Evolutionary conservation across 2,329 filamentous ascomycete species (phyloP).

Genomic region (Anthostomella pinea): DNA sequence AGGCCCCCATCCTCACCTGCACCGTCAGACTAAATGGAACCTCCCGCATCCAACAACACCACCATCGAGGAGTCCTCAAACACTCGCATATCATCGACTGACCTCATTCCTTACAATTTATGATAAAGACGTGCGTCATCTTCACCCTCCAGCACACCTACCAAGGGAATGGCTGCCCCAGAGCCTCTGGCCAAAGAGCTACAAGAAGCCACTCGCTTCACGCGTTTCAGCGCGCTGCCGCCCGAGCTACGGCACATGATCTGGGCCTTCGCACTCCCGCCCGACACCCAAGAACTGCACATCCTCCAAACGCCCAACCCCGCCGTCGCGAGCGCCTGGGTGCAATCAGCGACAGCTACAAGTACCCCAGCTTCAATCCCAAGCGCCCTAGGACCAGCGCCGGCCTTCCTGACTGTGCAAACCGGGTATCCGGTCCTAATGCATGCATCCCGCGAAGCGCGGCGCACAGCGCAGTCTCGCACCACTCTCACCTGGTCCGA

Average conservation of each 20-base stretch:
- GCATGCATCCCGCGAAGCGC: constrained; percentile 13
- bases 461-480: constrained; percentile 1
- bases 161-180: too few species aligned
- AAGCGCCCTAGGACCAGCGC: neutral
- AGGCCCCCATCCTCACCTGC: too few species aligned
- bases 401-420: constrained; percentile 3
- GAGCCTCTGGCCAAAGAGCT: too few species aligned
- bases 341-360: neutral
- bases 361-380: neutral
- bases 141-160: too few species aligned
- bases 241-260: constrained; percentile 18
- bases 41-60: too few species aligned
- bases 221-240: constrained; percentile 12
- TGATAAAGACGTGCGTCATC: too few species aligned
- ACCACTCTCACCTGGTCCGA: neutral
- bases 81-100: too few species aligned
- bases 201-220: too few species aligned
- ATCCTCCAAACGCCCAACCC: constrained; percentile 4
- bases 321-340: neutral
- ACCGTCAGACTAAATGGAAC: too few species aligned
- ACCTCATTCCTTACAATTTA: too few species aligned
- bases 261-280: constrained; percentile 11
- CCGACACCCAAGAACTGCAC: constrained; percentile 12
- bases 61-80: too few species aligned
- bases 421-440: constrained; percentile 10